Conservation (phyloP, 164 flowering plant species). For the Magnolia officinalis region DNA sequence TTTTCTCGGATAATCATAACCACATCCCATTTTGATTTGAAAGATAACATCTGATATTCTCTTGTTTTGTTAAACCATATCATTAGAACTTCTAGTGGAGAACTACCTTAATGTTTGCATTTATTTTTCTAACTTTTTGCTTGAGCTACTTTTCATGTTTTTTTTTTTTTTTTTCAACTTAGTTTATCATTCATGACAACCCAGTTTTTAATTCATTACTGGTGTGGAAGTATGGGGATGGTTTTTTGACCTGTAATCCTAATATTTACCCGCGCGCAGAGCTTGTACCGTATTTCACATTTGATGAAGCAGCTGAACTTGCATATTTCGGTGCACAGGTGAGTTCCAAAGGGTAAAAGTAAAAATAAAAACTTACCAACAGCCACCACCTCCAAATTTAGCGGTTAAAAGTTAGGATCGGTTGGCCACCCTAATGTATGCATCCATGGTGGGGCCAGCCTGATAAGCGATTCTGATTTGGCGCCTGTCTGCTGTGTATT, state of each 20-base stretch:
- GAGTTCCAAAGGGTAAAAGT: neutral
- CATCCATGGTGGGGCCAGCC: too few species aligned
- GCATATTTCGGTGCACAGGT: constrained; percentile 98
- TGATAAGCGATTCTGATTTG: too few species aligned
- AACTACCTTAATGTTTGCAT: neutral
- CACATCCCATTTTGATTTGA: too few species aligned
- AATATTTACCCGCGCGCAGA: constrained; percentile 58
- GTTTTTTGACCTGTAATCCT: constrained; percentile 93
- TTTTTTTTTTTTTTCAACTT: too few species aligned
- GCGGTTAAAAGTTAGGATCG: too few species aligned
- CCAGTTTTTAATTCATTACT: constrained; percentile 17
- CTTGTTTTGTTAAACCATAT: too few species aligned
- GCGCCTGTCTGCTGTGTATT: too few species aligned
- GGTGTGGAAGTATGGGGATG: constrained; percentile 99
- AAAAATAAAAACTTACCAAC: too few species aligned
- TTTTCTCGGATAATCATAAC: too few species aligned
- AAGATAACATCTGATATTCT: too few species aligned
- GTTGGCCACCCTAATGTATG: too few species aligned
- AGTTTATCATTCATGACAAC: neutral
- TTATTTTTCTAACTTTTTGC: neutral
- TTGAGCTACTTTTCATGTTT: neutral
- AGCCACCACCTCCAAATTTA: too few species aligned
- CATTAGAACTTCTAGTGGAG: neutral
- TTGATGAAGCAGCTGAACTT: constrained; percentile 96
- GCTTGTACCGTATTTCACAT: constrained; percentile 85